Evolutionary conservation across 2,329 filamentous ascomycete genomes (phyloP).

Genomic region (Westerdykella aurantiaca): DNA sequence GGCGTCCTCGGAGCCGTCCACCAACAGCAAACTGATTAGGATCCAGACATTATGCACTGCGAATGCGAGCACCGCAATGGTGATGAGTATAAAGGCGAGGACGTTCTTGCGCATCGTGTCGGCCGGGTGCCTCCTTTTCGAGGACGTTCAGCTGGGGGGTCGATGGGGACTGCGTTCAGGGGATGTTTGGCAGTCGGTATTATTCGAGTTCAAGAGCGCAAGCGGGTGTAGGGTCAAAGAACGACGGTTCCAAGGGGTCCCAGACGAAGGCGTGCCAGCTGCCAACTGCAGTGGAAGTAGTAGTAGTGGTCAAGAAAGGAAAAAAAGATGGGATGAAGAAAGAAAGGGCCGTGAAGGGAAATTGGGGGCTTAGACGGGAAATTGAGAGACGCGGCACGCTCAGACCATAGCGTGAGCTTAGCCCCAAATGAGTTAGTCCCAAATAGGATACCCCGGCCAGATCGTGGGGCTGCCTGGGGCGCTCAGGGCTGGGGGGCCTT

Average conservation of each 20-base stretch:
- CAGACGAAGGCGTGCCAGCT: not conserved
- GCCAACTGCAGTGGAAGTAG: not conserved
- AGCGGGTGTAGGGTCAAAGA: not conserved
- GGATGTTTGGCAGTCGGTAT: not conserved
- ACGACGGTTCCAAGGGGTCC: not conserved
- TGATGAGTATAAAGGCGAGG: constrained; percentile 59
- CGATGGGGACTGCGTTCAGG: not conserved
- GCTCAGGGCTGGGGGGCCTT: too few relatives aligned
- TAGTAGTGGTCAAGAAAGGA: not conserved
- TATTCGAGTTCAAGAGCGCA: not conserved
- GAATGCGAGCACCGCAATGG: constrained; percentile 57
- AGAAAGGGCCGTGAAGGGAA: not conserved
- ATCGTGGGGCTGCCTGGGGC: not conserved
- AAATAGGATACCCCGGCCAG: not conserved
- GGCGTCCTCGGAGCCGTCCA: constrained; percentile 61
- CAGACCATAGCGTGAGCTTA: not conserved
- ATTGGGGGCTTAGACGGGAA: not conserved
- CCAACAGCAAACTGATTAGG: constrained; percentile 62
- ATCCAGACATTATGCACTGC: constrained; percentile 65
- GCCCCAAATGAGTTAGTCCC: too few relatives aligned
- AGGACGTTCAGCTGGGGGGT: not conserved
- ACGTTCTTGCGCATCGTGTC: constrained; percentile 55
- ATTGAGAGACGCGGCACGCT: not conserved
- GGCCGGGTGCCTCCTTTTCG: not conserved
- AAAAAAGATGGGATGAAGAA: not conserved